Base-by-base conservation (phyloP, 768 basidiomycete genomes). In the Hypholoma fasciculare region DNA sequence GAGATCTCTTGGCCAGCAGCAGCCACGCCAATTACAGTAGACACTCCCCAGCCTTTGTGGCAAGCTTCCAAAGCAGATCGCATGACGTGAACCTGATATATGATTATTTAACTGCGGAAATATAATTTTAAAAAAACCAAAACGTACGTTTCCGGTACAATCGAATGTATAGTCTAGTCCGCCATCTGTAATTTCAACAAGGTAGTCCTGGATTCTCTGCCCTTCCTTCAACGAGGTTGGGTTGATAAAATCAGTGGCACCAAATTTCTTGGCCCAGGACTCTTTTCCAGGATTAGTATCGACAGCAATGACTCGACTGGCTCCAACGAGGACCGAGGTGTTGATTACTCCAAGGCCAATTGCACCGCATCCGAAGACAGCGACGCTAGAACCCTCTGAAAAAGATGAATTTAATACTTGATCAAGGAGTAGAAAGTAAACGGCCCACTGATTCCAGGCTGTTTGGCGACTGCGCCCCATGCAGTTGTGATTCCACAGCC, bases 1-100 rank as follows among this genome's bases (percentile, higher is more conserved):
- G 89, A 83, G 61, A 96, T 94, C 74, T 98, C 97, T 67, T 97
- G 88, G 7, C 97, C 97, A 17, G 97, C 94, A 20, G 95, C 94
- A 3, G 97, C 97, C 42, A 99, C 97, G 59, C 96, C 96, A 59
- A 99, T 98, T 63, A 99, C 71, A 56, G 93, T 98, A 57, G 88
- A 93, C 43, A 98, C 89, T 65, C 97, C 97, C 97, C 97, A 99
- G 13, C 97, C 97, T 71, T 98, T 98, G 75, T 99, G 97, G 73
- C 95, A 98, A n/a, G 95, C 92, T 76, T 99, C 97, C 48, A 99
- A 84, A 23, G 97, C 97, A 49, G 88, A 79, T 60, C 96, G 86
- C 96, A 97, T 98, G 61, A 96, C 94, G 27, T 94, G 78, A 9
- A 94, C 90, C 89, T 90, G 51, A n/a, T 38, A 20, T 30, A 30